phyloP scores from a whole-genome alignment of 352 stramenopile species.

The Phytophthora lateralis region DNA sequence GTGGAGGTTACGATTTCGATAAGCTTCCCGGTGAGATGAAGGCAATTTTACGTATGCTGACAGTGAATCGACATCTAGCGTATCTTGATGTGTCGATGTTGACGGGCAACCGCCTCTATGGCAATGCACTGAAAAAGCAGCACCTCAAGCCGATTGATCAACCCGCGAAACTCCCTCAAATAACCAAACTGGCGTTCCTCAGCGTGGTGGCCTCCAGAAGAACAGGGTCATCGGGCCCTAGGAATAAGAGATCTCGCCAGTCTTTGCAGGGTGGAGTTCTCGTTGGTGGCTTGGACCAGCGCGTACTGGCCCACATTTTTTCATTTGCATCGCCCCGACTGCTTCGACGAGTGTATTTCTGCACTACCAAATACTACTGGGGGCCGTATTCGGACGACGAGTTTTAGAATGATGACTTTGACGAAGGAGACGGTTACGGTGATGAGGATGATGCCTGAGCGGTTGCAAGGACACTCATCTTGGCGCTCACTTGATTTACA shows the following conservation, averaged over 20 bases:
- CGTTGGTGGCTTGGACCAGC: constrained; percentile 4
- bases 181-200: constrained; percentile 13
- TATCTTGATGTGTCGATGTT: constrained; percentile 15
- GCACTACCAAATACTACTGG: background rate
- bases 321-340: constrained; percentile 10
- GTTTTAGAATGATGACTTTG: background rate
- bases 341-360: constrained; percentile 22
- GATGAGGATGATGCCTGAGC: background rate
- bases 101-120: background rate
- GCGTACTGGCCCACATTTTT: constrained; percentile 13
- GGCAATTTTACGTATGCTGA: constrained; percentile 5
- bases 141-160: constrained; percentile 9
- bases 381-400: background rate
- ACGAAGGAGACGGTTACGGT: background rate
- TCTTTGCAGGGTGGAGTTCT: background rate
- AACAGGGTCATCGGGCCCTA: background rate
- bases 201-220: constrained; percentile 8
- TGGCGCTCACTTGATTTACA: background rate
- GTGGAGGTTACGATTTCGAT: no score
- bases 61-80: constrained; percentile 7
- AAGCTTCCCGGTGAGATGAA: constrained; percentile 10
- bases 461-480: background rate
- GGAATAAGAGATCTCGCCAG: background rate
- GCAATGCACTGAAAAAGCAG: constrained; percentile 8
- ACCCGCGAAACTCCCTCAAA: background rate